Percentiles rank a stretch among this genome's conserved stretches.
These are phyloP conservation scores for Nyctanthes arbortristis DNA, from an alignment of 257 asterid genomes.

Conservation along the genomic window DNA sequence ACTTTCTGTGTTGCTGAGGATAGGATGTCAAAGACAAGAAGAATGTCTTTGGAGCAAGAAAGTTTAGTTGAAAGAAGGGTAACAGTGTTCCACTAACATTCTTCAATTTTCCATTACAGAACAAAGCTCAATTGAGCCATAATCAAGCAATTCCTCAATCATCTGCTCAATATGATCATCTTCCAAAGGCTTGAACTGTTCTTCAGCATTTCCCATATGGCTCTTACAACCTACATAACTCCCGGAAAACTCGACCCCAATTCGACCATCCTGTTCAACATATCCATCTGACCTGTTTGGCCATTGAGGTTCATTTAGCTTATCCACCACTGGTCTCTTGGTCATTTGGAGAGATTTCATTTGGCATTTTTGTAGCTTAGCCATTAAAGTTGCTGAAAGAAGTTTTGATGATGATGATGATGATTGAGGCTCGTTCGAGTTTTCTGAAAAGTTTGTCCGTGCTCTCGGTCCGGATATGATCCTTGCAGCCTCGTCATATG, in stretches of 20 bases:
- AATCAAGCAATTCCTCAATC: slow-evolving; percentile 82
- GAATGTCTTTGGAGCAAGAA: no score
- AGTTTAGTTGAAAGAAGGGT: no score
- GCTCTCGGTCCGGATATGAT: slow-evolving; percentile 84
- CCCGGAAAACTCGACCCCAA: background rate
- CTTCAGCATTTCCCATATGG: background rate
- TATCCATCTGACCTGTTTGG: background rate
- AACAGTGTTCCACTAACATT: background rate
- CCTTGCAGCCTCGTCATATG: slow-evolving; percentile 87
- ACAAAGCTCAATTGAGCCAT: slow-evolving; percentile 67
- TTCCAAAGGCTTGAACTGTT: slow-evolving; percentile 43
- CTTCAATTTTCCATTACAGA: slow-evolving; percentile 29
- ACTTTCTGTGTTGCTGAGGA: background rate
- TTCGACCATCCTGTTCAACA: slow-evolving; percentile 20
- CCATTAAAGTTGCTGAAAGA: slow-evolving; percentile 66
- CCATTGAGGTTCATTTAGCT: slow-evolving; percentile 6
- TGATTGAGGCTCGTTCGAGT: slow-evolving; percentile 46
- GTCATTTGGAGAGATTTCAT: slow-evolving; percentile 55
- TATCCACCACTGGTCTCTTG: slow-evolving; percentile 28
- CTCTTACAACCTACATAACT: background rate
- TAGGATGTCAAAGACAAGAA: background rate
- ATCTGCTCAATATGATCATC: slow-evolving; percentile 81
- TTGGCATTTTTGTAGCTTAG: slow-evolving; percentile 87
- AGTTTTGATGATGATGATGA: slow-evolving; percentile 48
- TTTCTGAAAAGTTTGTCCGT: slow-evolving; percentile 67